These are phyloP conservation scores for Boechera divaricarpa DNA, from an alignment of 345 rosid species.

Conservation along the genomic window DNA sequence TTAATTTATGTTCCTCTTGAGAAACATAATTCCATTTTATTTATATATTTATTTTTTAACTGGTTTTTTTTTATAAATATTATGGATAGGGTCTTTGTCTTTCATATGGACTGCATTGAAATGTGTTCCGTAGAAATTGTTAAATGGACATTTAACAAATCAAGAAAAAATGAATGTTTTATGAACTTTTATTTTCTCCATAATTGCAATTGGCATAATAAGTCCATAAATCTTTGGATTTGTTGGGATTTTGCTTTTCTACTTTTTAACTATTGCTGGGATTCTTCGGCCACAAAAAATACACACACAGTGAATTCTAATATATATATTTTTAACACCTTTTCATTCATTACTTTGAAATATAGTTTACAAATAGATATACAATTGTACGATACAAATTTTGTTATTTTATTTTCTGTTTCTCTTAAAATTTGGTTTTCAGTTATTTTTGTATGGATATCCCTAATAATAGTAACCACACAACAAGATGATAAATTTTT, in stretches of 20 bases:
- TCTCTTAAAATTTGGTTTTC: not conserved
- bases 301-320: not conserved
- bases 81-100: conserved; percentile 1
- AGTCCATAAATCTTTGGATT: conserved; percentile 21
- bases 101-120: conserved; percentile 29
- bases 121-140: conserved; percentile 9
- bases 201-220: conserved; percentile 4
- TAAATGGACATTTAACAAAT: not conserved
- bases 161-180: not conserved
- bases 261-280: conserved; percentile 5
- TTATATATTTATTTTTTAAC: not conserved
- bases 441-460: conserved; percentile 1
- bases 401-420: not conserved
- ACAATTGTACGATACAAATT: too few species aligned
- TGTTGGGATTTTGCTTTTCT: conserved; percentile 3
- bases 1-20: not conserved
- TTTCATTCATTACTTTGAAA: too few species aligned
- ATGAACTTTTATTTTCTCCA: conserved; percentile 23
- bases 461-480: not conserved
- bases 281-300: not conserved
- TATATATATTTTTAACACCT: too few species aligned
- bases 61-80: too few species aligned
- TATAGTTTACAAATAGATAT: too few species aligned
- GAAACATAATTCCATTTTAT: not conserved
- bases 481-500: not conserved